Percentiles rank a stretch among this genome's conserved stretches.
phyloP scores from a whole-genome alignment of 768 basidiomycete genomes.

The Suillus lakei region DNA sequence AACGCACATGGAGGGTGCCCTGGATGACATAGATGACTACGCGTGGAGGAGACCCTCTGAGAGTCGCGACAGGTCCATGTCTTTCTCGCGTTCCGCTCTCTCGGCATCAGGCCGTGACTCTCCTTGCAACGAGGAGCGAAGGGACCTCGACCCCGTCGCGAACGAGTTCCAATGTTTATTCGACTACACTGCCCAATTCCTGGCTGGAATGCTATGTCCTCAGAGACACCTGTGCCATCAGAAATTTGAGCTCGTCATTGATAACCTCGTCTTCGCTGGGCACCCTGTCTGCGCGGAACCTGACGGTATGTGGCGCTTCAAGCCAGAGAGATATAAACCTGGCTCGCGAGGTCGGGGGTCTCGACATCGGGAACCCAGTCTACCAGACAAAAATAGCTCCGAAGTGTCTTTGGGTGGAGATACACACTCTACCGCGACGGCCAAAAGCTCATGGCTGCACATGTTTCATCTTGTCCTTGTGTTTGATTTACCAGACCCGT shows the following conservation, averaged over 20 bases:
- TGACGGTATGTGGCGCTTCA: conserved; percentile 78
- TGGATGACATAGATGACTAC: conserved; percentile 50
- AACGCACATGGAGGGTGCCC: conserved; percentile 7
- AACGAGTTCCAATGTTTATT: conserved; percentile 73
- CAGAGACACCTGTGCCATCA: conserved; percentile 84
- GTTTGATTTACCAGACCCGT: conserved; percentile 88
- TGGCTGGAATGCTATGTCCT: conserved; percentile 83
- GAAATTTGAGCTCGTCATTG: conserved; percentile 91
- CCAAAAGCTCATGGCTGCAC: conserved; percentile 58
- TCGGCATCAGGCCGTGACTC: conserved; percentile 57
- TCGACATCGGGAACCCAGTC: conserved; percentile 45
- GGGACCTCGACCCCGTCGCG: conserved; percentile 36
- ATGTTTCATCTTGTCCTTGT: conserved; percentile 89
- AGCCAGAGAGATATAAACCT: conserved; percentile 58
- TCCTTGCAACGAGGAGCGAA: conserved; percentile 49
- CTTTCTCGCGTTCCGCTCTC: conserved; percentile 51
- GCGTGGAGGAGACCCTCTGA: conserved; percentile 64
- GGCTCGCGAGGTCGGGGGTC: conserved; percentile 61
- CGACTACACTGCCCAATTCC: conserved; percentile 79
- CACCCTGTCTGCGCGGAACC: conserved; percentile 87
- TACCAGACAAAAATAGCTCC: conserved; percentile 37
- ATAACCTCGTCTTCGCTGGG: conserved; percentile 91
- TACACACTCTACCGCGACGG: conserved; percentile 23
- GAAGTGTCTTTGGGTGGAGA: conserved; percentile 43
- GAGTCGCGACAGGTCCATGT: conserved; percentile 53